These are phyloP conservation scores for Auricularia heimuer DNA, from an alignment of 768 basidiomycete genomes.

Conservation along the genomic window DNA sequence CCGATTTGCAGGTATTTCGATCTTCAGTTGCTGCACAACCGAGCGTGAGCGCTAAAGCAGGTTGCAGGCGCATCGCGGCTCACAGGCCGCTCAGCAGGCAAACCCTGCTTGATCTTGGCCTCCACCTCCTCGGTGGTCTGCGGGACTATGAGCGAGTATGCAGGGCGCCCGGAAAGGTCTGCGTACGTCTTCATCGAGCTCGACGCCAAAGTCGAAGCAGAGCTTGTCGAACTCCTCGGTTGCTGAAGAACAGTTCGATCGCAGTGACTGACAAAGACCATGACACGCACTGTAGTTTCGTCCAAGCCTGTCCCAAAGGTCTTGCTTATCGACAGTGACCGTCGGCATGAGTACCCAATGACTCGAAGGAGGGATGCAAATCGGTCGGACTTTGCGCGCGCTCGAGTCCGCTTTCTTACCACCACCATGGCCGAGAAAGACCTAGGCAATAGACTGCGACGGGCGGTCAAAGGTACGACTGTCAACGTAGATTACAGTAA, in stretches of 20 bases:
- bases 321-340: conserved; percentile 88
- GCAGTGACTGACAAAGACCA: conserved; percentile 8
- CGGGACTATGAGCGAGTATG: not conserved
- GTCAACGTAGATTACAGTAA: not conserved
- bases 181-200: conserved; percentile 91
- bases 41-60: conserved; percentile 7
- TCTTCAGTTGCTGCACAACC: conserved; percentile 77
- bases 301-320: conserved; percentile 83
- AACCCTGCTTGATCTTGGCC: conserved; percentile 68
- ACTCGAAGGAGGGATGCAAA: conserved; percentile 1
- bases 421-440: conserved; percentile 73
- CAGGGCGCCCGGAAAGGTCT: conserved; percentile 2
- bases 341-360: conserved; percentile 62
- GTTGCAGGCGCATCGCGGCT: conserved; percentile 16
- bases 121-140: conserved; percentile 88
- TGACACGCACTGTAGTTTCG: conserved; percentile 59
- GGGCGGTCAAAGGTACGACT: conserved; percentile 64
- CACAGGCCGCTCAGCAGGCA: conserved; percentile 79
- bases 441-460: conserved; percentile 59
- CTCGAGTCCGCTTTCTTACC: conserved; percentile 7
- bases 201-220: conserved; percentile 95
- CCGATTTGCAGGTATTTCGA: conserved; percentile 98
- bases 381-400: not conserved
- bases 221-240: conserved; percentile 91
- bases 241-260: conserved; percentile 38